Base-by-base conservation (phyloP, 305 asterid genomes). In the Fraxinus platypoda region DNA sequence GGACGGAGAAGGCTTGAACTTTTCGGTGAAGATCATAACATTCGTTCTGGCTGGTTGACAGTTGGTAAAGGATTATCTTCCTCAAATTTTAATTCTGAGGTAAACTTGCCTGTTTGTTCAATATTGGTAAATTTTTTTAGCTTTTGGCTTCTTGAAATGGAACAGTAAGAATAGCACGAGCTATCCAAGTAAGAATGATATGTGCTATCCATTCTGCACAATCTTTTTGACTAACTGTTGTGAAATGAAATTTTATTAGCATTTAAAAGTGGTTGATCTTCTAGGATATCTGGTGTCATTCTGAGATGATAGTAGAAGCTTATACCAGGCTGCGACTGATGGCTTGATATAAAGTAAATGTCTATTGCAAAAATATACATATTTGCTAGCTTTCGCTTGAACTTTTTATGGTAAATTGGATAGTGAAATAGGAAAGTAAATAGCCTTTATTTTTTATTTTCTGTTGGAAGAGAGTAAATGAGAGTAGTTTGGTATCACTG, bases 1-100 rank as follows among this genome's bases (percentile, higher is more conserved):
- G 99, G 99, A 38, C 92, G 98, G 82, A 91, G 99, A 88, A 89
- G 99, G 90, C 97, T 97, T 82, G 99, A 97, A 91, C 98, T 97
- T 86, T 97, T 97, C 77, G 99, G 99, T 80, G 98, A 90, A 87
- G 99, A 97, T 87, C 99, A 93, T 87, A 97, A 97, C 81, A 97
- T 97, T 84, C 97, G 99, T 76, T 76, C 98, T 64, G 99, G 99
- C 86, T 97, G 99, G 99, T 90, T 97, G 88, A 97, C 99, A 71
- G 92, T 93, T 62, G 99, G 99, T 83, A 90, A 91, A 62, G 99
- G 91, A 82, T 84, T 97, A 83, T 90, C 98, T 80, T 97, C 99
- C 4, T 91, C 98, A 72, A 97, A 97, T 87, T 97, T 97, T 79
- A 92, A 90, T 80, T 81, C 95, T 46, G 98, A 94, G 97, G 99